phyloP scores from a whole-genome alignment of 2,329 filamentous ascomycete genomes.

The Monosporascus sp. region DNA sequence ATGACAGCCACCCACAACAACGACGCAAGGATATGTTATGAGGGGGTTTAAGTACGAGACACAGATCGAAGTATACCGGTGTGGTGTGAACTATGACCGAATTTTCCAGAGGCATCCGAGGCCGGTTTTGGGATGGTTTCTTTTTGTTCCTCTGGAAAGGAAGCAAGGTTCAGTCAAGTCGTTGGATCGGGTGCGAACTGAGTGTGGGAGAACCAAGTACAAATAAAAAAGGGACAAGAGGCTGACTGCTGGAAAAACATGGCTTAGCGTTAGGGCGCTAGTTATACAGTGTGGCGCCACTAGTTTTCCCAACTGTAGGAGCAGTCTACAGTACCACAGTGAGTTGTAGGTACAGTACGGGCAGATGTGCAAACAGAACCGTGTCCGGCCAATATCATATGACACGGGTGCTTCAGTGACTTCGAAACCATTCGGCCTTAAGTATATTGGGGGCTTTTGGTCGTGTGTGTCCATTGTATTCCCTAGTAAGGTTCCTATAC shows the following conservation, averaged over 20 bases:
- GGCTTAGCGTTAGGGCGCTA: not conserved
- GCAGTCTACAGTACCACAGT: not conserved
- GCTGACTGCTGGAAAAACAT: not conserved
- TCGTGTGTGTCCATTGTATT: too few species aligned
- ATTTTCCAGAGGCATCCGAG: not conserved
- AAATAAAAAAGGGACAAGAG: not conserved
- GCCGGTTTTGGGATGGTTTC: not conserved
- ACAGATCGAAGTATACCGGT: not conserved
- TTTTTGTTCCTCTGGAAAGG: not conserved
- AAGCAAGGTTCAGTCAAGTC: not conserved
- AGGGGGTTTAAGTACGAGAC: not conserved
- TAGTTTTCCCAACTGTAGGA: not conserved
- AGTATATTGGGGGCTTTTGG: too few species aligned
- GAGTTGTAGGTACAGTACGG: not conserved
- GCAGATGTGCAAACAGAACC: not conserved
- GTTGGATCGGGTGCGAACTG: not conserved
- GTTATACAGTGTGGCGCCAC: not conserved
- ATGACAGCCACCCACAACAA: not conserved
- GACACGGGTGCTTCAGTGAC: too few species aligned
- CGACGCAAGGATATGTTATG: not conserved
- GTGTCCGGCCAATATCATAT: not conserved
- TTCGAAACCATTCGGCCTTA: too few species aligned
- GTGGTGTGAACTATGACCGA: not conserved
- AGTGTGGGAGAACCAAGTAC: not conserved
- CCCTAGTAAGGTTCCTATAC: too few species aligned